Conservation (phyloP, 2,329 filamentous ascomycete species). For the Tricladium varicosporioides region DNA sequence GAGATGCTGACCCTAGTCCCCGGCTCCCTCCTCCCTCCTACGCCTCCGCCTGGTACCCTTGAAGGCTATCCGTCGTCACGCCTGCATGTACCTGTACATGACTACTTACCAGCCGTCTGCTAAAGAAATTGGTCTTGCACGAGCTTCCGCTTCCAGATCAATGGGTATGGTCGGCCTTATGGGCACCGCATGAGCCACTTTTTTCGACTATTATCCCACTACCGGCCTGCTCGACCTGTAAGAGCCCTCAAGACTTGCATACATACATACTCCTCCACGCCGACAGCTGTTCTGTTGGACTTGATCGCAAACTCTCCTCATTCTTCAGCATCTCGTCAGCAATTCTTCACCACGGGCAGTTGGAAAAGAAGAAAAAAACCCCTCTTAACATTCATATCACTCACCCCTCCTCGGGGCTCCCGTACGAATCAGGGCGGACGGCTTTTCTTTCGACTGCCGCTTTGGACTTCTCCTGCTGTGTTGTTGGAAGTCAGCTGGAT, state of each 20-base stretch:
- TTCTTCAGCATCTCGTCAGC: neutral
- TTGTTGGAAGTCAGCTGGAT: slow-evolving; percentile 21
- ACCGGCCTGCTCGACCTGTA: slow-evolving; percentile 22
- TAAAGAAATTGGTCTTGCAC: slow-evolving; percentile 22
- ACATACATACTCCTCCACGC: neutral
- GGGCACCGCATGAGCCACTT: slow-evolving; percentile 33
- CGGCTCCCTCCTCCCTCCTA: neutral
- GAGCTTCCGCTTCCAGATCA: slow-evolving; percentile 33
- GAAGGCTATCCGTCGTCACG: slow-evolving; percentile 22
- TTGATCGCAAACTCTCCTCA: neutral
- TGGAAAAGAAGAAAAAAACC: slow-evolving; percentile 2
- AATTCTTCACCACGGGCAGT: slow-evolving; percentile 14
- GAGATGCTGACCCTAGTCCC: neutral
- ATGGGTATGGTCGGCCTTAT: slow-evolving; percentile 29
- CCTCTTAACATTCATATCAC: slow-evolving; percentile 13
- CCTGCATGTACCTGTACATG: slow-evolving; percentile 9
- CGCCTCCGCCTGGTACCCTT: slow-evolving; percentile 13
- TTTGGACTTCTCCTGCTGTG: slow-evolving; percentile 11
- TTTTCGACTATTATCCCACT: slow-evolving; percentile 21
- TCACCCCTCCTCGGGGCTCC: slow-evolving; percentile 15
- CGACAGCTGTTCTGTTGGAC: no score
- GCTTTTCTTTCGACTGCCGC: slow-evolving; percentile 29
- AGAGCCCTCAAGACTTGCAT: slow-evolving; percentile 8
- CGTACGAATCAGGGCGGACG: slow-evolving; percentile 25
- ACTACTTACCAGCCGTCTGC: slow-evolving; percentile 20